phyloP scores from a whole-genome alignment of 441 rosid species.

The Hypseocharis bilobata region DNA sequence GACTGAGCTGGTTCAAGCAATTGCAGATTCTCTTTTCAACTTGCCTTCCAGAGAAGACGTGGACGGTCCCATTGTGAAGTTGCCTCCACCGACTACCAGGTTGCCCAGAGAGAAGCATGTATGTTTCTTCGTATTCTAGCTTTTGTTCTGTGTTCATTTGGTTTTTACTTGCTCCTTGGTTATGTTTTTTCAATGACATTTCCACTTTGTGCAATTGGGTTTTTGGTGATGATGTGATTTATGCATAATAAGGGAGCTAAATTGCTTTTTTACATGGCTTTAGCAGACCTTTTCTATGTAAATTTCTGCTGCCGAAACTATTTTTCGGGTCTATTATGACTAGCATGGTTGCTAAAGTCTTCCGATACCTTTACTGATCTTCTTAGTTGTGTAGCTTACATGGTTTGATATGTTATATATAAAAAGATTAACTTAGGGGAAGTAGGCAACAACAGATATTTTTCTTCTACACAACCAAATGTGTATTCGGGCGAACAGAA shows the following conservation, averaged over 20 bases:
- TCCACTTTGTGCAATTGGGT: not conserved
- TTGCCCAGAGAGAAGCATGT: slow-evolving; percentile 90
- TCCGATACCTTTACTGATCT: not conserved
- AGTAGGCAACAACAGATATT: no score
- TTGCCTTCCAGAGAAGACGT: slow-evolving; percentile 64
- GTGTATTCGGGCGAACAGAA: no score
- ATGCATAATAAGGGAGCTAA: not conserved
- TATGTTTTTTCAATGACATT: not conserved
- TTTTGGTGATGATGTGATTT: not conserved
- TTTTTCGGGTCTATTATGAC: not conserved
- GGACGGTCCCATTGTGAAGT: slow-evolving; percentile 73
- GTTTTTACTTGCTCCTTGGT: not conserved
- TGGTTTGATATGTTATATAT: no score
- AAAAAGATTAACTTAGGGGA: no score
- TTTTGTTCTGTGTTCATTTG: not conserved
- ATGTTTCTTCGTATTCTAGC: slow-evolving; percentile 19
- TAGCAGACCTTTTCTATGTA: not conserved
- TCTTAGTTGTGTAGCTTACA: no score
- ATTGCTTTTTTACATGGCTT: not conserved
- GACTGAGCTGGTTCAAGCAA: slow-evolving; percentile 61
- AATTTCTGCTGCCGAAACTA: not conserved
- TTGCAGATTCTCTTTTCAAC: slow-evolving; percentile 57
- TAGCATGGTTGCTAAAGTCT: not conserved
- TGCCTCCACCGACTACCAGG: slow-evolving; percentile 66
- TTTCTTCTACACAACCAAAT: no score